Percentiles rank a stretch among this genome's conserved stretches.
phyloP scores from a whole-genome alignment of 2,329 filamentous ascomycete species.

The Epichloe glyceriae region DNA sequence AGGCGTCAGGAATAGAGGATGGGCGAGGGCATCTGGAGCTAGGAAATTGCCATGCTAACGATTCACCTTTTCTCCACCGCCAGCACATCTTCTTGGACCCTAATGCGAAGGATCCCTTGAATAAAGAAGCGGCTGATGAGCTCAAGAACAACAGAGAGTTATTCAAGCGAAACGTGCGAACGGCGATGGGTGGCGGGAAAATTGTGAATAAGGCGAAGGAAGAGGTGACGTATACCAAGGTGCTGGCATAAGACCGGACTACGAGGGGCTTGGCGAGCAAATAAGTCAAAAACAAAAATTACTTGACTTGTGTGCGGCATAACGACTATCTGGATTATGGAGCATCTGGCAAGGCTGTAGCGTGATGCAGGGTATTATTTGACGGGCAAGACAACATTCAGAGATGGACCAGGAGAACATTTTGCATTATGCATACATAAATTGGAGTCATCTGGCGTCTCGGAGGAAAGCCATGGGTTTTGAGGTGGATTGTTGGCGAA shows the following conservation, averaged over 20 bases:
- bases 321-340: background rate
- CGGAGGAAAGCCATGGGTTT: background rate
- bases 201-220: slow-evolving; percentile 34
- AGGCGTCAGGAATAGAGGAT: background rate
- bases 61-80: slow-evolving; percentile 4
- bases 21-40: background rate
- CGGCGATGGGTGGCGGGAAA: slow-evolving; percentile 66
- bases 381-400: background rate
- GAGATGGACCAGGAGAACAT: background rate
- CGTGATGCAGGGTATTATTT: background rate
- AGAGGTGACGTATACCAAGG: slow-evolving; percentile 63
- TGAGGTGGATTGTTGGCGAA: background rate
- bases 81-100: slow-evolving; percentile 96
- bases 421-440: background rate
- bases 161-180: slow-evolving; percentile 84
- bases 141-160: slow-evolving; percentile 71
- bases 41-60: slow-evolving; percentile 9
- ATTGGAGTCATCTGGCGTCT: background rate
- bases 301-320: background rate
- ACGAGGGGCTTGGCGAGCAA: background rate
- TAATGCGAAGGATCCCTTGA: slow-evolving; percentile 92
- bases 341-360: background rate
- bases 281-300: background rate
- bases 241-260: slow-evolving; percentile 45
- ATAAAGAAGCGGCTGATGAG: slow-evolving; percentile 95